Base-by-base conservation (phyloP, 179 eudicot species). In the Camellia oleifera region DNA sequence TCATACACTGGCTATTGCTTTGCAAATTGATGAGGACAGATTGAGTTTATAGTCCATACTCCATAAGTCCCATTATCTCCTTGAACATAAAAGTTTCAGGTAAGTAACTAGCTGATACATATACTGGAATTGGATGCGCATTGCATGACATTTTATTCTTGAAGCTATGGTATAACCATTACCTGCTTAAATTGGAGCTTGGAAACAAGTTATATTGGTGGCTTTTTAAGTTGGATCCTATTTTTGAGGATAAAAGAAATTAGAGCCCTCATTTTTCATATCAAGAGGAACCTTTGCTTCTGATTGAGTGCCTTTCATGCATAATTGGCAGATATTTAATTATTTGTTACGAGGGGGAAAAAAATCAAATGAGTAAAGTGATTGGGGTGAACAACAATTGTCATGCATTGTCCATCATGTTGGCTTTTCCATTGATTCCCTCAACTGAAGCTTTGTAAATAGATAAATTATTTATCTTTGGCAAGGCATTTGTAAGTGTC, bases 251-350 rank as follows among this genome's bases (percentile, higher is more conserved):
- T 53, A 50, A 23, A 32, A 13, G 61, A 18, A 8, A 40, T 72
- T 20, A n/a, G 26, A 72, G 42, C 75, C 75, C 75, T 46, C 58
- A 52, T 50, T 72, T 50, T 18, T 40, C 58, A 72, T 72, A 4
- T 52, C 58, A 11, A 52, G 12, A 48, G 50, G 75, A 50, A n/a
- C 42, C 3, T 50, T 32, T 72, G 60, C 60, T 50, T 71, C 17
- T 48, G 42, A 9, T 26, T 46, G 20, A 72, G 63, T 57, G 58
- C 17, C n/a, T n/a, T 54, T 73, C 63, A 4, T 32, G 46, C 62
- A 73, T 57, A 54, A 52, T 14, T 11, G 62, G 46, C 60, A 53
- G 18, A 74, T 74, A 17, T 56, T 26, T 74, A 32, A 15, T 26
- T 32, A 14, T 54, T 17, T 50, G 40, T 56, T 17, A 5, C 5